phyloP scores from a whole-genome alignment of 2,329 filamentous ascomycete species.

The Pseudocercospora fijiensis region DNA sequence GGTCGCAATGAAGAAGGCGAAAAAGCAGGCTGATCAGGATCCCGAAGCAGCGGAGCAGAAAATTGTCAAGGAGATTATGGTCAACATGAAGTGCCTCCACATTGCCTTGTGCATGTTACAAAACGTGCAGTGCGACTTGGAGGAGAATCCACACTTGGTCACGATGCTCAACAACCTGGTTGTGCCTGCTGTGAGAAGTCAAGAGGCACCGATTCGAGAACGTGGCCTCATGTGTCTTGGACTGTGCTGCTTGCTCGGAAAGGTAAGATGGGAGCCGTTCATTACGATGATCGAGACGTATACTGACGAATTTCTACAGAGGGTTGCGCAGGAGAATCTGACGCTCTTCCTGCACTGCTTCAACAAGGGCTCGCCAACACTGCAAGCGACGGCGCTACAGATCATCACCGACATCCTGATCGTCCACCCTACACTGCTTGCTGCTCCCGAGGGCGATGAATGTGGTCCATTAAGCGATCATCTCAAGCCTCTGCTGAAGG shows the following conservation, averaged over 20 bases:
- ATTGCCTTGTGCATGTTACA: constrained; percentile 97
- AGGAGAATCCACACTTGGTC: constrained; percentile 86
- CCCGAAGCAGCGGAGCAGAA: constrained; percentile 62
- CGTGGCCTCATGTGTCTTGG: constrained; percentile 85
- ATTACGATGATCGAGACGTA: constrained; percentile 5
- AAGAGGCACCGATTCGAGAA: constrained; percentile 89
- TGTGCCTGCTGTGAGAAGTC: constrained; percentile 88
- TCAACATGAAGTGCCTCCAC: constrained; percentile 97
- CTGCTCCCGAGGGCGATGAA: constrained; percentile 40
- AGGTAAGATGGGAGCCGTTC: constrained; percentile 48
- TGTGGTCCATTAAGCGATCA: constrained; percentile 38
- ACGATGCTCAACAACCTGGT: constrained; percentile 98
- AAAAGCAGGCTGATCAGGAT: constrained; percentile 57
- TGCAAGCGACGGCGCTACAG: constrained; percentile 87
- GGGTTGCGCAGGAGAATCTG: constrained; percentile 87
- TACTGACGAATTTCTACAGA: constrained; percentile 45
- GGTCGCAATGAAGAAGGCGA: constrained; percentile 39
- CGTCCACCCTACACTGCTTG: constrained; percentile 77
- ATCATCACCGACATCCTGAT: constrained; percentile 92
- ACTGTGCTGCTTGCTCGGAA: constrained; percentile 85
- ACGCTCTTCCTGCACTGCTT: constrained; percentile 95
- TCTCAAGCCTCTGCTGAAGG: constrained; percentile 70
- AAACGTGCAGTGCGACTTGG: constrained; percentile 83
- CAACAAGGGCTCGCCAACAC: constrained; percentile 81
- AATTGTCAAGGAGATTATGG: constrained; percentile 84